These are phyloP conservation scores for Brassica rapa DNA, from an alignment of 345 rosid genomes.

Conservation along the genomic window DNA sequence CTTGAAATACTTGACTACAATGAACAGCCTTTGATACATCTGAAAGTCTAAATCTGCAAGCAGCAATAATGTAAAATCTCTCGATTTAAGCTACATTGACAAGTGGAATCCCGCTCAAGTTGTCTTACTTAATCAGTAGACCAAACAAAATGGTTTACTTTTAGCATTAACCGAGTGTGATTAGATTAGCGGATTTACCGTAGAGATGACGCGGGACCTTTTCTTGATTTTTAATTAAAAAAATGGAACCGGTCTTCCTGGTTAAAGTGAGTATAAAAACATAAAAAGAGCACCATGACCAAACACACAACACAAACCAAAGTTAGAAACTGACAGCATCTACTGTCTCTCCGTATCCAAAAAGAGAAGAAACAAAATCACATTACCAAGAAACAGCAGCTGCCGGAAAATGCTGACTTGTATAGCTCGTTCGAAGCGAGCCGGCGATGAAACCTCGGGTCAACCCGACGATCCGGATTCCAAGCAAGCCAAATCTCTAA, in stretches of 20 bases:
- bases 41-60: conserved; percentile 15
- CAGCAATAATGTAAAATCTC: conserved; percentile 13
- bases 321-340: conserved; percentile 32
- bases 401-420: conserved; percentile 77
- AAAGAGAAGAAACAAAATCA: background rate
- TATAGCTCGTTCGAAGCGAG: conserved; percentile 84
- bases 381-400: background rate
- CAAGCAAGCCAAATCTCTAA: conserved; percentile 64
- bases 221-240: background rate
- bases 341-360: conserved; percentile 20
- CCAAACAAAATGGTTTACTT: background rate
- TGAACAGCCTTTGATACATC: conserved; percentile 16
- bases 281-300: conserved; percentile 23
- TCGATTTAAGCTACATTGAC: background rate
- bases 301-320: conserved; percentile 26
- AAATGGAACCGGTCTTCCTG: conserved; percentile 33
- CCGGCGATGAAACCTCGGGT: conserved; percentile 63
- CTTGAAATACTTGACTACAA: conserved; percentile 1
- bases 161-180: background rate
- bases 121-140: conserved; percentile 2
- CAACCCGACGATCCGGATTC: conserved; percentile 54
- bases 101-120: conserved; percentile 1
- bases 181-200: conserved; percentile 24
- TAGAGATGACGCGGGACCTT: conserved; percentile 21
- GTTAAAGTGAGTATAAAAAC: conserved; percentile 29